Base-by-base conservation (phyloP, 2,329 filamentous ascomycete genomes). In the Alternaria hordeiaustralica region DNA sequence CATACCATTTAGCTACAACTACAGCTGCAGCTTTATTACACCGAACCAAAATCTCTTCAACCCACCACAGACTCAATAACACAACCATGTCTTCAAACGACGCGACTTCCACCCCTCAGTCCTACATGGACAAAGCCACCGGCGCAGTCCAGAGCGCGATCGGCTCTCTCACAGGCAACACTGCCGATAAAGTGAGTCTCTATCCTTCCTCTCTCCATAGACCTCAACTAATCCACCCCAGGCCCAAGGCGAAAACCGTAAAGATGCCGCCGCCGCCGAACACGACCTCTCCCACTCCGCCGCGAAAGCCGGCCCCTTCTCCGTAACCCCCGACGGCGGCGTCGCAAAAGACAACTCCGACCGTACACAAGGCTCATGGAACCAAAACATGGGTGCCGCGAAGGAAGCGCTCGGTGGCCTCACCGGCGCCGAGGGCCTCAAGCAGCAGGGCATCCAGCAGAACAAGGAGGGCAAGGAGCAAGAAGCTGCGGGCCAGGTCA, bases 311-410 rank as follows among this genome's bases (percentile, higher is more conserved):
- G 93, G 92, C 5, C 89, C 91, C 64, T 84, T 90, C 77, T 88
- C 90, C 23, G 86, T 92, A 61, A 90, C 90, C 11, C 84, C 89
- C 55, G 87, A 88, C 0, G 93, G 93, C 51, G 90, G 89, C 36
- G 84, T 92, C 53, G 87, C 90, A 66, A 86, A 87, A 70, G 93
- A 97, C 80, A 85, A 92, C 80, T 84, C 89, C 11, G 85, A 95
- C 78, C 92, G 94, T 68, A 83, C 86, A 21, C 78, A 87, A 18
- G 94, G 95, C 46, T 86, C 86, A 18, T 96, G 91, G 89, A 93
- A 97, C 84, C 94, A 97, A 83, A 97, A 93, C 6, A 76, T 94
- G n/a, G 95, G 94, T 56, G 88, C 91, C 1, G 90, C 90, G 46
- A 97, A 97, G 84, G 93, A 97, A 79, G 84, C 89, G 5, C 67